Conservation (phyloP, 805 yeast species). For the Monosporozyma siamensis region DNA sequence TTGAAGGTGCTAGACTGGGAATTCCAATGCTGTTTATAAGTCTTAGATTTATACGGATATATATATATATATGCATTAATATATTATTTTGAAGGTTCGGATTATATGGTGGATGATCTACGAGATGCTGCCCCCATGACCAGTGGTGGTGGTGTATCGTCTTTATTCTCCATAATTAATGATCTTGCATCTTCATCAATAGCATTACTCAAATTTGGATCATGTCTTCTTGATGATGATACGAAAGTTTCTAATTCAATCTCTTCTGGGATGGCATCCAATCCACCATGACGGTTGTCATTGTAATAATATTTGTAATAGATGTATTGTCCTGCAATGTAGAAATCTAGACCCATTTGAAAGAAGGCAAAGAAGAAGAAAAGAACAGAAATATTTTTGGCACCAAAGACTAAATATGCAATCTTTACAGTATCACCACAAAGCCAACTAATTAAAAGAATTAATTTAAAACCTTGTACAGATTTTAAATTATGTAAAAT, state of each 20-base stretch:
- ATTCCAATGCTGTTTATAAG: too few species aligned
- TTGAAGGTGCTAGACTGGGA: too few species aligned
- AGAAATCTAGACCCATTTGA: conserved; percentile 66
- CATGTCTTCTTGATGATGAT: background rate
- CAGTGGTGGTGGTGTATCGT: conserved; percentile 5
- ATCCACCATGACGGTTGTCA: conserved; percentile 12
- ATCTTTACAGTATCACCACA: conserved; percentile 81
- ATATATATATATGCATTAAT: background rate
- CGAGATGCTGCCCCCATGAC: background rate
- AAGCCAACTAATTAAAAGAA: conserved; percentile 73
- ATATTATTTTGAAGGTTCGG: background rate
- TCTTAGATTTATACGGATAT: too few species aligned
- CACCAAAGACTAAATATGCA: conserved; percentile 65
- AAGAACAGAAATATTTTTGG: conserved; percentile 53
- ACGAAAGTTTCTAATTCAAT: conserved; percentile 5
- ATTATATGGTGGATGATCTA: conserved; percentile 4
- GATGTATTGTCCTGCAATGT: conserved; percentile 64
- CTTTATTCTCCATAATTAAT: conserved; percentile 4
- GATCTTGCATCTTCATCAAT: background rate
- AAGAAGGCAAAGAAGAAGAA: conserved; percentile 65
- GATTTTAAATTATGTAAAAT: conserved; percentile 55
- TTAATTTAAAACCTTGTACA: conserved; percentile 68
- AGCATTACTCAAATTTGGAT: background rate
- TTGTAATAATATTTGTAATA: conserved; percentile 42
- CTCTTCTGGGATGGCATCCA: conserved; percentile 6